A percentile compares a stretch with the other conserved stretches of the same genome.
phyloP scores from a whole-genome alignment of 2,329 filamentous ascomycete genomes.

The Fusarium pininemorale region DNA sequence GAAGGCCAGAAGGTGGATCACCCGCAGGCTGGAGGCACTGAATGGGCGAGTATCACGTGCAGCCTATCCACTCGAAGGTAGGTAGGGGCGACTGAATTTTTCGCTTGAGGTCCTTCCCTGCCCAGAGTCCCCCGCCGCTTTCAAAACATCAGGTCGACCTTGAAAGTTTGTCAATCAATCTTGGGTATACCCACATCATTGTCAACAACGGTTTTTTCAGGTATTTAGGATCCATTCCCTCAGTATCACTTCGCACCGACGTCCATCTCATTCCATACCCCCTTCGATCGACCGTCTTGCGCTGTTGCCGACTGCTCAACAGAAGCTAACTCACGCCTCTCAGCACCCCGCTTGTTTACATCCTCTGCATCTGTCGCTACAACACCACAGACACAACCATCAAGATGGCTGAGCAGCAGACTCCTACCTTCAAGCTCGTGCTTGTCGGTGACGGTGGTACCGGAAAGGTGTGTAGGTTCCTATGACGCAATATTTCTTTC shows the following conservation, averaged over 20 bases:
- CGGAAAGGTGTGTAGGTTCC: slow-evolving; percentile 78
- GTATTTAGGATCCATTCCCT: slow-evolving; percentile 38
- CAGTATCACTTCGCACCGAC: slow-evolving; percentile 21
- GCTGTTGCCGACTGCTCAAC: slow-evolving; percentile 26
- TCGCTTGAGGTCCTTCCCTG: slow-evolving; percentile 51
- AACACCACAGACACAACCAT: slow-evolving; percentile 40
- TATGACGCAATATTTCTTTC: slow-evolving; percentile 28
- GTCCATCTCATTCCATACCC: slow-evolving; percentile 6
- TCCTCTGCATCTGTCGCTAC: slow-evolving; percentile 46
- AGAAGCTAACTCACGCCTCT: slow-evolving; percentile 47
- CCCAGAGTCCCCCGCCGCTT: slow-evolving; percentile 54
- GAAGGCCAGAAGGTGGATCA: slow-evolving; percentile 31
- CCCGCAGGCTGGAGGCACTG: slow-evolving; percentile 13
- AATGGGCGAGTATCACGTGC: slow-evolving; percentile 48
- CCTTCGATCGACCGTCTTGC: slow-evolving; percentile 19
- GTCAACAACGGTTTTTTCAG: slow-evolving; percentile 41
- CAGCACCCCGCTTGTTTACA: slow-evolving; percentile 61
- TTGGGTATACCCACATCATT: slow-evolving; percentile 43
- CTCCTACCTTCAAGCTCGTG: slow-evolving; percentile 98
- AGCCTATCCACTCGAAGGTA: slow-evolving; percentile 36
- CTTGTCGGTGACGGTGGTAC: slow-evolving; percentile 99
- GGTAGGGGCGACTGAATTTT: slow-evolving; percentile 54
- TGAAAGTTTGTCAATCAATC: slow-evolving; percentile 49
- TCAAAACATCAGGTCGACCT: slow-evolving; percentile 54
- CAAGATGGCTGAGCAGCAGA: slow-evolving; percentile 70